Conservation (phyloP, 2,329 filamentous ascomycete genomes). For the Penicillium polonicum region DNA sequence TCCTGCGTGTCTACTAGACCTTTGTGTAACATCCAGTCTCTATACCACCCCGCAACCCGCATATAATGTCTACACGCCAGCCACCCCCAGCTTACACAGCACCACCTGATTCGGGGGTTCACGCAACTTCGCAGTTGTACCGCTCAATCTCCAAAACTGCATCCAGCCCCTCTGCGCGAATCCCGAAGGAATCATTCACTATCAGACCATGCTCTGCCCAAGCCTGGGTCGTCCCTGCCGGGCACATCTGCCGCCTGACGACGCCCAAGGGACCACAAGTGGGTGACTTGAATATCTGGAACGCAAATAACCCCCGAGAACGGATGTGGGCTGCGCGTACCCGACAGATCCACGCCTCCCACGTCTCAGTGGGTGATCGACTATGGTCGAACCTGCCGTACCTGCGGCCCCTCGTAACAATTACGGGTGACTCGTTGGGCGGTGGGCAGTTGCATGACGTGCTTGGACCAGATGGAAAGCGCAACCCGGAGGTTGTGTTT, state of each 20-base stretch:
- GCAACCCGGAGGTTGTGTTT: conserved; percentile 43
- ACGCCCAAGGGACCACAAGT: conserved; percentile 79
- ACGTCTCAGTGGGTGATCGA: conserved; percentile 69
- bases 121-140: conserved; percentile 39
- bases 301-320: conserved; percentile 71
- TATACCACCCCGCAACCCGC: not conserved
- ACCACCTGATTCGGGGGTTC: conserved; percentile 35
- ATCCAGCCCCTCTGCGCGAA: conserved; percentile 28
- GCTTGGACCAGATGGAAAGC: conserved; percentile 36
- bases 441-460: conserved; percentile 40
- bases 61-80: conserved; percentile 31
- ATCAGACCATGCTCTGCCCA: conserved; percentile 71
- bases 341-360: conserved; percentile 72
- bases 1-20: no score
- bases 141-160: conserved; percentile 39
- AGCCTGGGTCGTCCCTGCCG: conserved; percentile 69
- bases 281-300: conserved; percentile 82
- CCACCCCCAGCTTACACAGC: conserved; percentile 43
- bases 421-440: conserved; percentile 64
- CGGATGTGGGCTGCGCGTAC: conserved; percentile 80
- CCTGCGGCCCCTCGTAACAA: conserved; percentile 71
- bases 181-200: conserved; percentile 51
- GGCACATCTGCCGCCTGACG: conserved; percentile 68
- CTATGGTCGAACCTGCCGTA: conserved; percentile 78
- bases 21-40: not conserved